Evolutionary conservation across 768 basidiomycete species (phyloP), one percentile per base, ranked within the genome.

Genomic region (Clavulina sp.): DNA sequence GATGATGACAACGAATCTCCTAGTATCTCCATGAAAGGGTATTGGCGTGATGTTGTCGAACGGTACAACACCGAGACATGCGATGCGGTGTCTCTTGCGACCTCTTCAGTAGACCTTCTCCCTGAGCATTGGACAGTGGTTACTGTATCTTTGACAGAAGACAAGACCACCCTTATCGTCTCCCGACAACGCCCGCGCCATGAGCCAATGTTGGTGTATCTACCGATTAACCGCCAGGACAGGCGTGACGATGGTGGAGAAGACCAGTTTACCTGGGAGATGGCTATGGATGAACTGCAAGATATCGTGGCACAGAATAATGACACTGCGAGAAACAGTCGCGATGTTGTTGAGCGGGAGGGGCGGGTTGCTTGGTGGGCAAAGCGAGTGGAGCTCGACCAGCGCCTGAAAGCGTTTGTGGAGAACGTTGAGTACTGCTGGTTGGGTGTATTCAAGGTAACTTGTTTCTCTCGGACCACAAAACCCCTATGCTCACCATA

Each of bases 361-460:
- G 84, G 76, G 1, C 71, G 80, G 55, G 68, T 72, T 0, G 73
- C 69, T 1, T 97, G 95, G 95, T 99, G 95, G 95, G 78, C 76
- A 32, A 73, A 79, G 49, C 72, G 95, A 2, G 66, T 69, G 23
- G 74, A 71, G 21, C 70, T 97, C n/a, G 91, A 97, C 60, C 69
- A 68, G 44, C 73, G 88, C 23, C 62, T 99, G 60, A 70, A 75
- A 52, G 76, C 77, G 29, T 64, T 99, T 4, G 63, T 95, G 31
- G 76, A 77, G 56, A 87, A 81, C 56, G 80, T 99, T 41, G 95
- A 97, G 62, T 91, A 85, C 58, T 89, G 84, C 60, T 97, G 95
- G 95, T 71, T 99, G 2, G 93, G 95, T 1, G 89, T 83, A 21
- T 96, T 95, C 75, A 97, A 96, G 78, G 92, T 91, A 48, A 31